phyloP scores from a whole-genome alignment of 2,329 filamentous ascomycete species.

The Fusarium falciforme region DNA sequence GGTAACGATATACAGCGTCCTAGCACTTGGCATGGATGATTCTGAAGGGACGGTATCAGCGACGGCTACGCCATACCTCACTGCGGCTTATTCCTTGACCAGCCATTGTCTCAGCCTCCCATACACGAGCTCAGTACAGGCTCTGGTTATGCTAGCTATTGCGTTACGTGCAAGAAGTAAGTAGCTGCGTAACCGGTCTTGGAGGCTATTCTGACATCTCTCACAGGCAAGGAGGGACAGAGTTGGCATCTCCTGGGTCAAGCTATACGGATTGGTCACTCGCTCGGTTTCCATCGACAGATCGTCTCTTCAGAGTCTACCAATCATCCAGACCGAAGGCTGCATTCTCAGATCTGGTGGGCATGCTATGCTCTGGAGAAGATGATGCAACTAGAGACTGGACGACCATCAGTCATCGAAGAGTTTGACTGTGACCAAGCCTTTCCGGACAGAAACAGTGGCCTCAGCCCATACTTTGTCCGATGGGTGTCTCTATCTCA shows the following conservation, averaged over 20 bases:
- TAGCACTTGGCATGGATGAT: conserved; percentile 34
- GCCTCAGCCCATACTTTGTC: conserved; percentile 13
- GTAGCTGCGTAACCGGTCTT: background rate
- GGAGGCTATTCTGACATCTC: background rate
- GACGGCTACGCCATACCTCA: conserved; percentile 22
- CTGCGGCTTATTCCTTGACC: conserved; percentile 30
- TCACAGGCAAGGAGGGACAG: conserved; percentile 35
- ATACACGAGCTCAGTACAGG: conserved; percentile 36
- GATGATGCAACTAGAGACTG: conserved; percentile 36
- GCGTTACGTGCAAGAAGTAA: conserved; percentile 33
- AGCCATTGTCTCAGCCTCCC: conserved; percentile 32
- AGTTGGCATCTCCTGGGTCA: conserved; percentile 35
- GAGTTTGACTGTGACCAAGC: conserved; percentile 34
- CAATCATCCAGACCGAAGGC: conserved; percentile 13
- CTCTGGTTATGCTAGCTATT: conserved; percentile 27
- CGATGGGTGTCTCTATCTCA: conserved; percentile 34
- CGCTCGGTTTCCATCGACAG: conserved; percentile 29
- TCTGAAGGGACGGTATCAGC: conserved; percentile 17
- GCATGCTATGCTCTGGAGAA: conserved; percentile 36
- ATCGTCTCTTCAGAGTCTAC: conserved; percentile 4
- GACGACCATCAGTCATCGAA: conserved; percentile 32
- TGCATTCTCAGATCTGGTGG: conserved; percentile 36
- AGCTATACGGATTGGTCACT: conserved; percentile 29
- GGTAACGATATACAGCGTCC: conserved; percentile 24
- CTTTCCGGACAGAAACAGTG: conserved; percentile 14